Evolutionary conservation across 306 rosid genomes (phyloP), one percentile per base, ranked within the genome.

Genomic region (Astragalus membranaceus): DNA sequence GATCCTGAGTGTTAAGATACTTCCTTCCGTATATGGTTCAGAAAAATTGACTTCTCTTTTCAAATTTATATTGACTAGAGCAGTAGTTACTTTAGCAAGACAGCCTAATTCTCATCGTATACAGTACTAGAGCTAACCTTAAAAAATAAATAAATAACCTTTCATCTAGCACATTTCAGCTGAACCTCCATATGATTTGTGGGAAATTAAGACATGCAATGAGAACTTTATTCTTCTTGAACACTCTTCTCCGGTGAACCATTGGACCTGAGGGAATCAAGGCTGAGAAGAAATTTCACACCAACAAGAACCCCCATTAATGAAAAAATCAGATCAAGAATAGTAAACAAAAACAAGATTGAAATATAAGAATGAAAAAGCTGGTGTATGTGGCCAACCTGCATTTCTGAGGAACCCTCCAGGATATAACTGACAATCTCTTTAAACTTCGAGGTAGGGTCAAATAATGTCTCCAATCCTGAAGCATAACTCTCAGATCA

Each of bases 401-500:
- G 96, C 98, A 90, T 42, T 87, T 83, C 69, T 88, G 95, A 17
- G 97, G 99, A 82, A 88, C 97, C 62, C 87, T 85, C 97, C 97
- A 94, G 32, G 90, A 77, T 33, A 81, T 42, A 62, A 70, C 46
- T 29, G 96, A 79, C 63, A 83, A 61, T 15, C 58, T 70, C 86
- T 87, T 90, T 80, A 81, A 73, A 67, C 67, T 79, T 37, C 86
- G 89, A 32, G 95, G 92, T 85, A 87, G 58, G 52, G 89, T 74
- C 86, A 87, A 73, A 81, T 81, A 91, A 50, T 57, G 53, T 76
- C 82, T 94, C 99, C 99, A 94, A 69, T 91, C 92, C 72, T 84
- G 86, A 58, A 94, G 86, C 97, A 94, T 78, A 61, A 91, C 67
- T 84, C 80, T 82, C 47, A 94, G 95, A 78, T 88, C 97, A 32